These are phyloP conservation scores for Fomitopsis schrenkii DNA, from an alignment of 1,284 basidiomycete species.

Conservation along the genomic window DNA sequence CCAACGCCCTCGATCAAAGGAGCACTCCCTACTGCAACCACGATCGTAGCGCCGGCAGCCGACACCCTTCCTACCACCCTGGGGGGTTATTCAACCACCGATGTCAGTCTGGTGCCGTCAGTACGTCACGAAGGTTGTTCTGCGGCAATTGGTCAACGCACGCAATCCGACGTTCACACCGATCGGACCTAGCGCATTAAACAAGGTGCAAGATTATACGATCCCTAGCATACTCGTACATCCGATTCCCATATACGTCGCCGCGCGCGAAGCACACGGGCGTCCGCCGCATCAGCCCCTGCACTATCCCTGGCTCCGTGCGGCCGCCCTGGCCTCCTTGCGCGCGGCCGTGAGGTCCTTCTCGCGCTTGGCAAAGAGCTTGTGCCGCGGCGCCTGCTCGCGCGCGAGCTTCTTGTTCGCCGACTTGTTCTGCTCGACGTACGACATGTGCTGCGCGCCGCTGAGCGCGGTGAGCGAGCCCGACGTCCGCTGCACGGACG, in stretches of 20 bases:
- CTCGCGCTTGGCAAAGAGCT: conserved; percentile 80
- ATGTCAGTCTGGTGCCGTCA: neutral
- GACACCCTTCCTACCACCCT: neutral
- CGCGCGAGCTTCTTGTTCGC: conserved; percentile 82
- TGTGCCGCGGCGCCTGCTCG: conserved; percentile 64
- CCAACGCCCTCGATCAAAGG: neutral
- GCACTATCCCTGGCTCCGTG: conserved; percentile 6
- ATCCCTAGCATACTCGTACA: neutral
- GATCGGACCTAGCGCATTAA: conserved; percentile 1
- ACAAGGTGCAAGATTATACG: neutral
- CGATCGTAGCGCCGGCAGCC: neutral
- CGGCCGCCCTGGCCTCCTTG: conserved; percentile 42
- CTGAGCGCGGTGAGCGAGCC: conserved; percentile 84
- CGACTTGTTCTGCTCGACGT: conserved; percentile 88
- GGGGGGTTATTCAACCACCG: neutral
- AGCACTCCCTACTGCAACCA: neutral
- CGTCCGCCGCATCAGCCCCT: neutral
- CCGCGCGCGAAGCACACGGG: neutral
- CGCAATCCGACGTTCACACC: neutral
- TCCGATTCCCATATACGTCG: neutral
- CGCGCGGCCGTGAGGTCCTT: conserved; percentile 57
- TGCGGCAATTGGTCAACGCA: neutral
- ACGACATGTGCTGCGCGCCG: conserved; percentile 88
- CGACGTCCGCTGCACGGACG: conserved; percentile 76
- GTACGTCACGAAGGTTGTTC: neutral